Conservation (phyloP, 805 yeast species). For the Zygoascus biomembranicola region DNA sequence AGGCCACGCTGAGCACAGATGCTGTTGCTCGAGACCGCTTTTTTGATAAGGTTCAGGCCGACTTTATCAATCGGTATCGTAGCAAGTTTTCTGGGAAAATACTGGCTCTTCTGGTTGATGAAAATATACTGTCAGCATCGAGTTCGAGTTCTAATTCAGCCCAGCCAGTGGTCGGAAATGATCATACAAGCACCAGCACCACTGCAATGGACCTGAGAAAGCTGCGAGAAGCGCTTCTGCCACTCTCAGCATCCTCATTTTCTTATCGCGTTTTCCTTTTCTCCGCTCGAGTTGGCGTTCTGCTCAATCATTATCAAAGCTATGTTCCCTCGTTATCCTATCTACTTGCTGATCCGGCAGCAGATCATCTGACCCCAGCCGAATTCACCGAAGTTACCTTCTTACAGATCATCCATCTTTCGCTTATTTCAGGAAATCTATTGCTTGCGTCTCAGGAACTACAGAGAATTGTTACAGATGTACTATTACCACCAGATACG, state of each 20-base stretch:
- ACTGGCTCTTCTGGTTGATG: neutral
- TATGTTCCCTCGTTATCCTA: neutral
- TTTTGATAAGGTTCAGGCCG: neutral
- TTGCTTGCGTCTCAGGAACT: neutral
- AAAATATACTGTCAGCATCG: neutral
- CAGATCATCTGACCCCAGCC: neutral
- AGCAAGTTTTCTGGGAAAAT: neutral
- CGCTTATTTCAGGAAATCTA: neutral
- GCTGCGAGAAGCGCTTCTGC: conserved; percentile 1
- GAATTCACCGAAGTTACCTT: neutral
- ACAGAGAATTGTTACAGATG: neutral
- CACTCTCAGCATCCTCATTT: neutral
- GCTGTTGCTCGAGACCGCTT: neutral
- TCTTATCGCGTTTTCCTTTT: neutral
- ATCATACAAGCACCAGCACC: neutral
- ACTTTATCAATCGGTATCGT: neutral
- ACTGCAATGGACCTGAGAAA: neutral
- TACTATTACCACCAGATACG: neutral
- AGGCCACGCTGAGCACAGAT: neutral
- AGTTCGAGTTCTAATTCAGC: neutral
- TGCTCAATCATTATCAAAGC: neutral
- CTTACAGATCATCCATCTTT: neutral
- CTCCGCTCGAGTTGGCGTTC: neutral
- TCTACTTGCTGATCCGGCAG: neutral
- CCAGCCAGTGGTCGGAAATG: neutral